phyloP scores from a whole-genome alignment of 768 basidiomycete genomes.

The Kwoniella pini region DNA sequence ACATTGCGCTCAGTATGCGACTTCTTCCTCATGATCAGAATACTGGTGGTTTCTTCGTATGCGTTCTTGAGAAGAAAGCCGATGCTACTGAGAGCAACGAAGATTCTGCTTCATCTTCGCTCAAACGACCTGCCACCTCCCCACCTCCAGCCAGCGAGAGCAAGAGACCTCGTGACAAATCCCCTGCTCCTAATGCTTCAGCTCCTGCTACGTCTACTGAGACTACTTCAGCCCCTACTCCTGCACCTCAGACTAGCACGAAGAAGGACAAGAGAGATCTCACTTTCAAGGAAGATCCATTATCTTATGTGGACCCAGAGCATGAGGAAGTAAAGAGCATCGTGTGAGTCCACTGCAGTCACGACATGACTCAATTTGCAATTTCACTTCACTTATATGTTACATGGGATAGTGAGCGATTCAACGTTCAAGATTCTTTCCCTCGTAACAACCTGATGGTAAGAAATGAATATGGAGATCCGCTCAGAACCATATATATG shows the following conservation, averaged over 20 bases:
- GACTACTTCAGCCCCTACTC: conserved; percentile 42
- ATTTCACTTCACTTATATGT: not conserved
- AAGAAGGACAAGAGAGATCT: conserved; percentile 49
- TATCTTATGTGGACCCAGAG: conserved; percentile 71
- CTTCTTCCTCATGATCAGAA: conserved; percentile 95
- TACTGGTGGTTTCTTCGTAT: conserved; percentile 97
- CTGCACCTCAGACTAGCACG: conserved; percentile 40
- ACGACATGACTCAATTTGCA: conserved; percentile 1
- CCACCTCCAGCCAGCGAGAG: conserved; percentile 19
- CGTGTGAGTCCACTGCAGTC: conserved; percentile 61
- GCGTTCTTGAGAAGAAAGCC: conserved; percentile 63
- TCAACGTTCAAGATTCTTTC: conserved; percentile 70
- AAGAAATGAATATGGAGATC: conserved; percentile 67
- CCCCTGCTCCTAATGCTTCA: conserved; percentile 15
- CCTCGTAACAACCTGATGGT: conserved; percentile 77
- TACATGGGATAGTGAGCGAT: conserved; percentile 62
- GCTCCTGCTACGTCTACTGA: conserved; percentile 15
- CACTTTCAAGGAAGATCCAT: conserved; percentile 85
- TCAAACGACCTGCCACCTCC: conserved; percentile 46
- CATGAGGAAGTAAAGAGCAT: conserved; percentile 71
- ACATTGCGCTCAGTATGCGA: conserved; percentile 63
- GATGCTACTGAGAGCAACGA: not conserved
- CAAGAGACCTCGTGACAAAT: conserved; percentile 18
- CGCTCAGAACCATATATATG: conserved; percentile 75
- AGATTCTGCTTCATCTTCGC: conserved; percentile 15